Conservation (phyloP, 2,329 filamentous ascomycete genomes). For the Cladobotryum mycophilum region DNA sequence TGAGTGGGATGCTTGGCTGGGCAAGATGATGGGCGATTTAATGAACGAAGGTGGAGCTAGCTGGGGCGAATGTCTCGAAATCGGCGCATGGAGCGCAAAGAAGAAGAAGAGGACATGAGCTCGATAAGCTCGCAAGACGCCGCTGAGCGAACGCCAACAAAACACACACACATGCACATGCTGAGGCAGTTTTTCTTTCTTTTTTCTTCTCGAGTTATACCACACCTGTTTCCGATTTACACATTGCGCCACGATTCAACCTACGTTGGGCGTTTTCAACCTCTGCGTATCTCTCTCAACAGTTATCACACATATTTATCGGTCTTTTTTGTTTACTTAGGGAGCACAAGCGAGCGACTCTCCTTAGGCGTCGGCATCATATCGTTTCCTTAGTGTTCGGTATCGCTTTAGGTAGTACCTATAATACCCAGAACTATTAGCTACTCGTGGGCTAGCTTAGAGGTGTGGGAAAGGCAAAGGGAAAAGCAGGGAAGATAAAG, state of each 20-base stretch:
- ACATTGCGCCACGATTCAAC: not conserved
- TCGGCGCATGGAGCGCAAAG: slow-evolving; percentile 83
- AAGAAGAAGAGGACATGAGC: slow-evolving; percentile 41
- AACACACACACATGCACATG: no score
- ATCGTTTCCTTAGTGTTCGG: slow-evolving; percentile 75
- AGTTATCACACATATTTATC: not conserved
- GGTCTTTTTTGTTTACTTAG: not conserved
- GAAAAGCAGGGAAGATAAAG: not conserved
- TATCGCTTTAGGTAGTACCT: slow-evolving; percentile 93
- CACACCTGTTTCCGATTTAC: not conserved
- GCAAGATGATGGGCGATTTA: slow-evolving; percentile 78
- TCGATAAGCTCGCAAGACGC: no score
- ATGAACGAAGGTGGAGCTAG: slow-evolving; percentile 71
- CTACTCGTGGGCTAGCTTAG: not conserved
- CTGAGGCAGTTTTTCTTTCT: no score
- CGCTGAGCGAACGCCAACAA: no score
- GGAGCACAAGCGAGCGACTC: not conserved
- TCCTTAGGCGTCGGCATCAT: slow-evolving; percentile 45
- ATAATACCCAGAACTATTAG: not conserved
- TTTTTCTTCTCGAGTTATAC: not conserved
- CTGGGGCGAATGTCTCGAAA: slow-evolving; percentile 79
- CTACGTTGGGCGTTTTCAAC: not conserved
- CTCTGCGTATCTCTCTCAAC: not conserved
- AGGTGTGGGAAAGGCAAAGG: not conserved
- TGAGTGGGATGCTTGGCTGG: slow-evolving; percentile 88